phyloP scores from a whole-genome alignment of 805 yeast species.

The Candida odintsovae region DNA sequence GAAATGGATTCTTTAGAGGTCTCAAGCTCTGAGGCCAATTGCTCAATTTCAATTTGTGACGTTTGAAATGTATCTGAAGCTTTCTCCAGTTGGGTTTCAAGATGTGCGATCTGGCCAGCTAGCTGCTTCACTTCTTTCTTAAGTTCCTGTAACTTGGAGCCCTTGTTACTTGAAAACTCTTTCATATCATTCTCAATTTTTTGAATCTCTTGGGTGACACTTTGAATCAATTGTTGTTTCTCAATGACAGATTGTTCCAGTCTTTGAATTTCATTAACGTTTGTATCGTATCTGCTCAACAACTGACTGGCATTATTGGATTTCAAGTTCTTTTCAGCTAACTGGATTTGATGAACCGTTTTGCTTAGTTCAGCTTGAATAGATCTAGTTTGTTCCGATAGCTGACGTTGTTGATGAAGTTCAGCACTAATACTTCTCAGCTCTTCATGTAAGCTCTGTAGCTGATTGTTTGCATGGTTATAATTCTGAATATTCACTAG shows the following conservation, averaged over 20 bases:
- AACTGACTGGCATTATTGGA: conserved; percentile 52
- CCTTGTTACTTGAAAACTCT: conserved; percentile 77
- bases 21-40: conserved; percentile 49
- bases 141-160: conserved; percentile 67
- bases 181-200: conserved; percentile 68
- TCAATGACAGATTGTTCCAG: conserved; percentile 34
- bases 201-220: conserved; percentile 38
- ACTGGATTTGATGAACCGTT: conserved; percentile 51
- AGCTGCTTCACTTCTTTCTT: conserved; percentile 44
- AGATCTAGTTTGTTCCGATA: conserved; percentile 44
- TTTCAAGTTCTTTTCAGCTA: conserved; percentile 48
- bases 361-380: conserved; percentile 55
- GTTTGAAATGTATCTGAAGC: conserved; percentile 54
- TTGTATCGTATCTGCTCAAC: conserved; percentile 42
- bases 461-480: conserved; percentile 38
- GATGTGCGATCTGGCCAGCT: conserved; percentile 26
- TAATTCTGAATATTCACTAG: conserved; percentile 62
- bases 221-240: conserved; percentile 27
- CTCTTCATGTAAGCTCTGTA: conserved; percentile 37
- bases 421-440: conserved; percentile 34
- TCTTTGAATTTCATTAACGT: conserved; percentile 38
- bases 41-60: conserved; percentile 67
- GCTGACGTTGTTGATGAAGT: conserved; percentile 35
- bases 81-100: conserved; percentile 37
- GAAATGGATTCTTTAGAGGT: conserved; percentile 37